These are phyloP conservation scores for Luvunga scandens DNA, from an alignment of 345 rosid genomes.

Conservation along the genomic window DNA sequence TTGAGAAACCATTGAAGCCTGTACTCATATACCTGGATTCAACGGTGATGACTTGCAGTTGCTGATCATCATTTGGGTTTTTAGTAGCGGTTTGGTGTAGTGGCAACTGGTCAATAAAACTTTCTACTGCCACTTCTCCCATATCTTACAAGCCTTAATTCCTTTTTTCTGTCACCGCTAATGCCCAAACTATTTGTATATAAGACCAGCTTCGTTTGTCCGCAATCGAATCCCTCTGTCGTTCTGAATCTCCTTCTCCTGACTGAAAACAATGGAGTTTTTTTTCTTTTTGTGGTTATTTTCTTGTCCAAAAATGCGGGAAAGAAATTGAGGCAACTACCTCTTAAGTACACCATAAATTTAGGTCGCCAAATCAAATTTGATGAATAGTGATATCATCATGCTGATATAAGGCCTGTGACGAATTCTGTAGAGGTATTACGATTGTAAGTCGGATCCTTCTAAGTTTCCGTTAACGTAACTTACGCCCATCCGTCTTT, in stretches of 20 bases:
- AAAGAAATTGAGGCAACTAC: background rate
- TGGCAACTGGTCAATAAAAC: background rate
- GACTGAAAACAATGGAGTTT: background rate
- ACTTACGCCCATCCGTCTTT: too few species aligned
- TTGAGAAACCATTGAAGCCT: background rate
- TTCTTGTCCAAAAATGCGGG: background rate
- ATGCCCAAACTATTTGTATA: background rate
- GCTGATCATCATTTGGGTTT: background rate
- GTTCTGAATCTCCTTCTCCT: background rate
- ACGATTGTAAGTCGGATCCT: too few species aligned
- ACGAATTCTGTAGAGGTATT: background rate
- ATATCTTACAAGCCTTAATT: background rate
- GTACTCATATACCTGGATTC: background rate
- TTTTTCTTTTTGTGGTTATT: too few species aligned
- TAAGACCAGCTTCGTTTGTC: background rate
- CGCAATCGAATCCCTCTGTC: background rate
- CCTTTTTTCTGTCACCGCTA: background rate
- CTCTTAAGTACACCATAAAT: too few species aligned
- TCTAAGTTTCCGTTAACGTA: too few species aligned
- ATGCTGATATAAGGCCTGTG: background rate
- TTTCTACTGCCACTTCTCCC: slow-evolving; percentile 7
- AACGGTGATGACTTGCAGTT: slow-evolving; percentile 4
- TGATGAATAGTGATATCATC: background rate
- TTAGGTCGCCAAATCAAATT: too few species aligned
- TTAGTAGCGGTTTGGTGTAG: background rate